Conservation (phyloP, 805 yeast genomes). For the Candida railenensis region DNA sequence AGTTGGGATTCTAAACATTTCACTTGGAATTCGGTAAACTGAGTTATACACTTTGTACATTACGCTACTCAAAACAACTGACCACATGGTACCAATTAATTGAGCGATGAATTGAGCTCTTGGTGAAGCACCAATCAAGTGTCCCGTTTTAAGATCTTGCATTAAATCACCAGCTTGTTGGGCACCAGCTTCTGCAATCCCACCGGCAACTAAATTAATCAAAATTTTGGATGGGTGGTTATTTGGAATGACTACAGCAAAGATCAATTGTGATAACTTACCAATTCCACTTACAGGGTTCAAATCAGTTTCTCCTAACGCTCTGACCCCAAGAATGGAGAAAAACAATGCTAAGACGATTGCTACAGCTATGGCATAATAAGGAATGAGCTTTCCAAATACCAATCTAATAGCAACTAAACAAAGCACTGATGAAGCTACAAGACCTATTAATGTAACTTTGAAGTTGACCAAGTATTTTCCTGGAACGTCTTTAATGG, state of each 20-base stretch:
- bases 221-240: constrained; percentile 78
- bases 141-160: constrained; percentile 97
- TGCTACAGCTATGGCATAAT: constrained; percentile 67
- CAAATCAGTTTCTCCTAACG: constrained; percentile 93
- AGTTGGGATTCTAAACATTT: constrained; percentile 84
- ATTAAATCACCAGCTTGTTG: constrained; percentile 98
- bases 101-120: constrained; percentile 90
- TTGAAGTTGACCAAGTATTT: constrained; percentile 50
- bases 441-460: constrained; percentile 58
- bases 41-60: constrained; percentile 81
- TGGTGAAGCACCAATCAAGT: constrained; percentile 87
- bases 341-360: constrained; percentile 73
- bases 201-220: constrained; percentile 90
- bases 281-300: constrained; percentile 98
- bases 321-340: constrained; percentile 86
- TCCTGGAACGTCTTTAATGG: constrained; percentile 29
- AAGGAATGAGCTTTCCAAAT: constrained; percentile 71
- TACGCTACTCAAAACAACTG: constrained; percentile 72
- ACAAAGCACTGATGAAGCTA: constrained; percentile 67
- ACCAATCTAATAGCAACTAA: constrained; percentile 60
- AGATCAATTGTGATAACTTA: constrained; percentile 83
- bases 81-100: constrained; percentile 81
- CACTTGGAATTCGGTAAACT: constrained; percentile 83
- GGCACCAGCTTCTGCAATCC: constrained; percentile 97
- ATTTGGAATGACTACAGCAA: constrained; percentile 77